Percentiles rank a stretch among this genome's conserved stretches.
These are phyloP conservation scores for Wallacemonas sp. DNA, from an alignment of 208 protist genomes.

Conservation along the genomic window DNA sequence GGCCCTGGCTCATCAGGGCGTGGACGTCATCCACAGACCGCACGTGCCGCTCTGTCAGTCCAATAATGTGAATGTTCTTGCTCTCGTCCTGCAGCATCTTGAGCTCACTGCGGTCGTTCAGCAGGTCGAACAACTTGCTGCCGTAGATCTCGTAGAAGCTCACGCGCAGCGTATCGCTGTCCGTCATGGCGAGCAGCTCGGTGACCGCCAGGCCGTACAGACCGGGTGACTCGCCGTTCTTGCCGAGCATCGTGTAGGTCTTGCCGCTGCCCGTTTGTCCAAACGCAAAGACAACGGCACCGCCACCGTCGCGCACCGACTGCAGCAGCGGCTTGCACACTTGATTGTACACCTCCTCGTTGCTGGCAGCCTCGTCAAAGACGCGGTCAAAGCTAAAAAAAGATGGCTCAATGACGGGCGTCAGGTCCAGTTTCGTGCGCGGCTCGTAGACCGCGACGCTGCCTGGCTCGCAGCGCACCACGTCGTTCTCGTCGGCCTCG, in stretches of 20 bases:
- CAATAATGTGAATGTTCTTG: slow-evolving; percentile 90
- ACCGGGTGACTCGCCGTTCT: slow-evolving; percentile 45
- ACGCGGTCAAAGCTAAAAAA: slow-evolving; percentile 82
- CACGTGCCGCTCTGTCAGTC: slow-evolving; percentile 84
- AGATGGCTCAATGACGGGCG: slow-evolving; percentile 89
- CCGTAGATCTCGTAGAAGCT: slow-evolving; percentile 97
- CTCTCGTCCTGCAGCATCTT: slow-evolving; percentile 93
- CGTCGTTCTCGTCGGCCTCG: slow-evolving; percentile 74
- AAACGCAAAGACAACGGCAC: slow-evolving; percentile 93
- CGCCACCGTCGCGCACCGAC: slow-evolving; percentile 56
- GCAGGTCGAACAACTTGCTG: slow-evolving; percentile 93
- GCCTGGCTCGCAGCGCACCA: slow-evolving; percentile 62
- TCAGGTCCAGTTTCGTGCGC: slow-evolving; percentile 92
- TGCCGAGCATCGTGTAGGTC: slow-evolving; percentile 90
- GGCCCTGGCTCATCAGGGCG: slow-evolving; percentile 79
- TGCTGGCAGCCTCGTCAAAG: slow-evolving; percentile 67
- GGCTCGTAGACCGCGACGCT: slow-evolving; percentile 80
- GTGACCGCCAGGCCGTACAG: slow-evolving; percentile 92
- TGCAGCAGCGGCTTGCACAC: slow-evolving; percentile 72
- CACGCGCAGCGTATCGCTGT: slow-evolving; percentile 46
- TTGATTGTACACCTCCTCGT: slow-evolving; percentile 63
- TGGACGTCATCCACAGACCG: slow-evolving; percentile 68
- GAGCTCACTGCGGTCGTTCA: slow-evolving; percentile 86
- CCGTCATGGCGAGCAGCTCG: slow-evolving; percentile 88
- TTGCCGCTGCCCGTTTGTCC: slow-evolving; percentile 96